phyloP scores from a whole-genome alignment of 345 rosid genomes.

The Populus pruinosa region DNA sequence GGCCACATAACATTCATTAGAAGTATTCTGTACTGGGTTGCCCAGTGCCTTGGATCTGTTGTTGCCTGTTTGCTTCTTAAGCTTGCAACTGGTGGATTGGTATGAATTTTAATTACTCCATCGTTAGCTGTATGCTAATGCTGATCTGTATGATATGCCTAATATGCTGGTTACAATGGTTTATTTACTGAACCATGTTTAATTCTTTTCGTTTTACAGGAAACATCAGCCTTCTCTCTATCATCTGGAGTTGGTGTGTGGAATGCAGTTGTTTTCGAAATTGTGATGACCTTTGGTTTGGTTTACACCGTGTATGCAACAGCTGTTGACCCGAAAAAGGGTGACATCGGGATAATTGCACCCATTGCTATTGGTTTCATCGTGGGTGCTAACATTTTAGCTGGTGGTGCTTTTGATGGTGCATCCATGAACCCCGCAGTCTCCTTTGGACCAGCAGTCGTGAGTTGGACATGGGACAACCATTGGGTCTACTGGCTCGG shows the following conservation, averaged over 20 bases:
- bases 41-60: conserved; percentile 27
- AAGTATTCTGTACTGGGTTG: conserved; percentile 23
- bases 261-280: conserved; percentile 31
- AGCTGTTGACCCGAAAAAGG: conserved; percentile 28
- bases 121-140: neutral
- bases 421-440: conserved; percentile 37
- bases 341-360: conserved; percentile 19
- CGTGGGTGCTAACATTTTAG: conserved; percentile 34
- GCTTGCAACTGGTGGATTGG: conserved; percentile 30
- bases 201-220: neutral
- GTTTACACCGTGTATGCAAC: conserved; percentile 32
- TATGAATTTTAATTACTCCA: neutral
- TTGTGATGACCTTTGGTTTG: conserved; percentile 33
- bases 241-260: conserved; percentile 25
- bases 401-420: conserved; percentile 35
- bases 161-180: neutral
- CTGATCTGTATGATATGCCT: no score
- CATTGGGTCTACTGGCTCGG: conserved; percentile 40
- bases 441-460: conserved; percentile 31
- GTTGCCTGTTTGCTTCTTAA: conserved; percentile 35
- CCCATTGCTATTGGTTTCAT: conserved; percentile 32
- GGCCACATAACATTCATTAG: conserved; percentile 27
- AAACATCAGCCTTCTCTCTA: conserved; percentile 26
- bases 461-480: conserved; percentile 31
- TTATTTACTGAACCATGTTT: neutral